Evolutionary conservation across 495 filamentous ascomycete genomes (phyloP).

Genomic region (Rhypophila decipiens): DNA sequence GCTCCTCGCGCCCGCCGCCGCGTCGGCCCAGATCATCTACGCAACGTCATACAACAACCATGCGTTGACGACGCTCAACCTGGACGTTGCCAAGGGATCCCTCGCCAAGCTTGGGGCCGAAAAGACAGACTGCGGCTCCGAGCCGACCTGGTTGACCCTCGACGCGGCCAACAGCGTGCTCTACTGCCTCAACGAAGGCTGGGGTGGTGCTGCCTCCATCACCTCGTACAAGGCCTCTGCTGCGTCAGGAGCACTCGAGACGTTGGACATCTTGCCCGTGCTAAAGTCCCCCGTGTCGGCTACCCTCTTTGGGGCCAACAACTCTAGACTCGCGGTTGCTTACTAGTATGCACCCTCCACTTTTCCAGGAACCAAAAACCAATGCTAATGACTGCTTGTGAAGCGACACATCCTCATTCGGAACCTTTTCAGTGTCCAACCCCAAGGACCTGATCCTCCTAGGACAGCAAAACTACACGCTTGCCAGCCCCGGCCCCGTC

Average conservation of each 20-base stretch:
- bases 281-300: constrained; percentile 32
- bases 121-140: constrained; percentile 29
- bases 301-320: constrained; percentile 33
- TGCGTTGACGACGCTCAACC: constrained; percentile 48
- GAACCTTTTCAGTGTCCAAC: constrained; percentile 33
- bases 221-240: constrained; percentile 34
- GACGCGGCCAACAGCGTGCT: constrained; percentile 38
- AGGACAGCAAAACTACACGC: constrained; percentile 51
- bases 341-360: constrained; percentile 38
- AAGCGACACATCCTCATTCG: too few relatives aligned
- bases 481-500: constrained; percentile 43
- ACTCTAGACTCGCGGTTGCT: constrained; percentile 36
- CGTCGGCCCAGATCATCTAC: constrained; percentile 43
- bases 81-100: constrained; percentile 20
- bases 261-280: constrained; percentile 28
- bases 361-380: neutral
- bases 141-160: constrained; percentile 53
- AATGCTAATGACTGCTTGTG: constrained; percentile 5
- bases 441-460: constrained; percentile 10
- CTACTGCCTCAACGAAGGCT: constrained; percentile 56
- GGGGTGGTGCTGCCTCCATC: constrained; percentile 32
- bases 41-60: constrained; percentile 56
- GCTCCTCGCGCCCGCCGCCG: constrained; percentile 22
- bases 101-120: constrained; percentile 24
- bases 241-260: too few relatives aligned